Base-by-base conservation (phyloP, 345 rosid species). In the Chamaenerion angustifolium region DNA sequence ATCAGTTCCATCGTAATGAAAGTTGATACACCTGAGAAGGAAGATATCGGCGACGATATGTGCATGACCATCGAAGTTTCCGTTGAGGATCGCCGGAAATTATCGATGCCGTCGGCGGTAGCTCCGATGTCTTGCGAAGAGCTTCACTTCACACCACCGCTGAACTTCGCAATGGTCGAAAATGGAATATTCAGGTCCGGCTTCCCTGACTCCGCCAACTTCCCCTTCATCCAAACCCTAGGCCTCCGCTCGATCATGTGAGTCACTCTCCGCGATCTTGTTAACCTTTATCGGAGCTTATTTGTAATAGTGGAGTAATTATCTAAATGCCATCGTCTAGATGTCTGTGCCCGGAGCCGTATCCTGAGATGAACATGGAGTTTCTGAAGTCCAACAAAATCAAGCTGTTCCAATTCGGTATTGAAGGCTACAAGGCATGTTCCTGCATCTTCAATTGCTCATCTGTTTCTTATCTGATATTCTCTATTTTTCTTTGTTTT, bases 201-300 rank as follows among this genome's bases (percentile, higher is more conserved):
- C 52, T 92, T 83, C 57, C 98, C 98, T 0, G 87, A 78, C 64
- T 68, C 88, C 56, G 76, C 78, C 54, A 92, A 84, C 81, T 92
- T 92, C 81, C 55, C 95, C 12, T 92, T 92, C 64, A 71, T 92
- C 51, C 82, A 76, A 61, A 76, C 81, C 16, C 95, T 92, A 53
- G 74, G 85, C 47, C 98, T 92, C 51, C 93, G 90, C 66, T 87
- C 98, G 56, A 82, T 92, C 81, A 80, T 92, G 98, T 92, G 72
- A 71, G 79, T 37, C 13, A 27, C 12, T 3, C 40, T 37, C 40
- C 10, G 17, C 11, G 12, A 19, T 25, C 9, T 43, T 13, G 16
- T 52, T 10, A 4, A 9, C 48, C 14, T 0, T 27, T 41, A 14
- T 21, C 48, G 14, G 0, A 3, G 44, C 45, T 18, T 18, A 1